Evolutionary conservation across 2,329 filamentous ascomycete genomes (phyloP), one percentile per base, ranked within the genome.

Genomic region (Diaporthe batatas): DNA sequence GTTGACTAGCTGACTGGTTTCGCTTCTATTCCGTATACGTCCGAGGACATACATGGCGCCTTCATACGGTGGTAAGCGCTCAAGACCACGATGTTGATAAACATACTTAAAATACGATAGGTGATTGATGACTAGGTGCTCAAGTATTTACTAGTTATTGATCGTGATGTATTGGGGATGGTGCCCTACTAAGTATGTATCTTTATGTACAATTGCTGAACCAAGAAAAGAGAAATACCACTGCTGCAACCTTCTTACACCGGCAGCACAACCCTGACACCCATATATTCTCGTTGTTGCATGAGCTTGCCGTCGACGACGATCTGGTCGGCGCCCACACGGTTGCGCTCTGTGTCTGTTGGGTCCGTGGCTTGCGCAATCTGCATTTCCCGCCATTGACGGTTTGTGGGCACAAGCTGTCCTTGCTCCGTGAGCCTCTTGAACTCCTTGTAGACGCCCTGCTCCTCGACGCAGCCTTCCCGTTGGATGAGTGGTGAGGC

Each of bases 321-420:
- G 0, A 84, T 81, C 69, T 86, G 84, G 69, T 85, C 79, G 23
- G 80, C 83, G 58, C 84, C 84, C 47, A 85, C 73, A 11, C 82
- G 76, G 75, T 85, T 85, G 51, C 79, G 77, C 25, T 79, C 78
- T 0, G 79, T 81, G 74, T 85, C 84, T 0, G 84, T 85, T 1
- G 83, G 82, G 73, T 84, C 82, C 0, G 83, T 84, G 18, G 77
- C 79, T 6, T 83, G 86, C 0, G 83, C 77, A 57, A 86, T 86
- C 76, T 86, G 84, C 36, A 86, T 85, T 77, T 87, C 85, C n/a
- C 85, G 81, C 85, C 84, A 87, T 75, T 86, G 80, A 1, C 79
- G 76, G 73, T 85, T 86, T 14, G 83, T 86, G 0, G 85, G 85
- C 23, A 86, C 84, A 8, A 83, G 79, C 29, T 82, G 75, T 7